Evolutionary conservation across 176 grass and related monocot species (phyloP), one percentile per base, ranked within the genome.

Genomic region (Ampelocalamus luodianensis): DNA sequence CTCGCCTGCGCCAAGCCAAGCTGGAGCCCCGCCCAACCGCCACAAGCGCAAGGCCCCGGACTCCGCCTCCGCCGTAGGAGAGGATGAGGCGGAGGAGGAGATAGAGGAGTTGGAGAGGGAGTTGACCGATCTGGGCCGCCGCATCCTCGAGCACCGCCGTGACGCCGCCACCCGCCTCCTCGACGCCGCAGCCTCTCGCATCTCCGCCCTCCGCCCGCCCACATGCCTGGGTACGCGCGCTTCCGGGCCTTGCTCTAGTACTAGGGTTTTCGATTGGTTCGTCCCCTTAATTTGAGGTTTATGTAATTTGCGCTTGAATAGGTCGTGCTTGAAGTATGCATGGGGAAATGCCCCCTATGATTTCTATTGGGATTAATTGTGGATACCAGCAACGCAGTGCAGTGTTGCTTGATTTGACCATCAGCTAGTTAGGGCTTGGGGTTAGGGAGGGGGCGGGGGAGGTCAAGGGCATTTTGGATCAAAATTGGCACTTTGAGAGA

Each of bases 91-190:
- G 13, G 81, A 84, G 76, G 74, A 50, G 49, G 65, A 82, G 56
- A 56, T 86, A 5, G 61, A 89, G 49, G 87, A 90, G 51, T 77
- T 97, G 76, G 85, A 92, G 79, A 73, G 76, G n/a, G 65, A 85
- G 88, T 27, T 97, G 23, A 74, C 74, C 51, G 87, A 90, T 84
- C 83, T 97, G 79, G 89, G 76, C 70, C 56, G 82, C 50, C 88
- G 79, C 58, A 55, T 94, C 71, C 85, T 93, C 29, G 92, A 94
- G 58, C 68, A 76, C 26, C 70, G 88, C 63, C 74, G 83, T 10
- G 58, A 79, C 15, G 66, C 71, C 20, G 87, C 89, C 32, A 37
- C 36, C 15, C 80, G 82, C 54, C 39, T 85, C 64, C n/a, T 86
- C 7, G 49, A 76, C 54, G 56, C 63, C 1, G 13, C 60, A 0